phyloP scores from a whole-genome alignment of 495 filamentous ascomycete species.

The Daldinia grandis region DNA sequence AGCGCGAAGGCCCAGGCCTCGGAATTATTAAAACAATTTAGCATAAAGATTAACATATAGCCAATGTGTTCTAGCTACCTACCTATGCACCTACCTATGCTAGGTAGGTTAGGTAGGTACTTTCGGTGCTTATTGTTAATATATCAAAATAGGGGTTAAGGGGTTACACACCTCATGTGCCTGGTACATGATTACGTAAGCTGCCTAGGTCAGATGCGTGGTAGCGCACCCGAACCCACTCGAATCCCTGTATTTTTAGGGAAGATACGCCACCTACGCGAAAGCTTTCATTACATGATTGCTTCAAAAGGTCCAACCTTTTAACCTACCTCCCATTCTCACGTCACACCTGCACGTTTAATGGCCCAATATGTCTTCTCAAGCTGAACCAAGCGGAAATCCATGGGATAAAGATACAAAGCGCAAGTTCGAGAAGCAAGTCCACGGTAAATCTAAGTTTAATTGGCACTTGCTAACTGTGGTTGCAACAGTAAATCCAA shows the following conservation, averaged over 20 bases:
- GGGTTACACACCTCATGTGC: too few relatives aligned
- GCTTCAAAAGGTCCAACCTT: neutral
- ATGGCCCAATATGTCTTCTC: constrained; percentile 39
- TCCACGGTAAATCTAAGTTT: neutral
- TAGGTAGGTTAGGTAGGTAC: too few relatives aligned
- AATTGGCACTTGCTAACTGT: constrained; percentile 2
- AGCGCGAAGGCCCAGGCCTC: too few relatives aligned
- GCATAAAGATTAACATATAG: too few relatives aligned
- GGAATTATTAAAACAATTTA: too few relatives aligned
- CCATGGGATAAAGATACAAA: constrained; percentile 56
- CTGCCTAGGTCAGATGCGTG: too few relatives aligned
- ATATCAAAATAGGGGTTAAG: too few relatives aligned
- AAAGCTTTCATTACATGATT: constrained; percentile 18
- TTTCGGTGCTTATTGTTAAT: too few relatives aligned
- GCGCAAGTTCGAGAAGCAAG: constrained; percentile 56
- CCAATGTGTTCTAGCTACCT: too few relatives aligned
- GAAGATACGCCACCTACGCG: neutral
- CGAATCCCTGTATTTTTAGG: neutral
- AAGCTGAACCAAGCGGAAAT: constrained; percentile 28
- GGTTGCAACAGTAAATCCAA: constrained; percentile 70
- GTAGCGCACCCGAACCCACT: neutral
- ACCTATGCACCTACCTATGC: too few relatives aligned
- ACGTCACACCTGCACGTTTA: neutral
- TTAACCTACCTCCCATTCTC: neutral
- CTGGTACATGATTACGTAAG: too few relatives aligned